Percentiles rank a stretch among this genome's conserved stretches.
phyloP scores from a whole-genome alignment of 495 filamentous ascomycete species.

The Rhypophila decipiens region DNA sequence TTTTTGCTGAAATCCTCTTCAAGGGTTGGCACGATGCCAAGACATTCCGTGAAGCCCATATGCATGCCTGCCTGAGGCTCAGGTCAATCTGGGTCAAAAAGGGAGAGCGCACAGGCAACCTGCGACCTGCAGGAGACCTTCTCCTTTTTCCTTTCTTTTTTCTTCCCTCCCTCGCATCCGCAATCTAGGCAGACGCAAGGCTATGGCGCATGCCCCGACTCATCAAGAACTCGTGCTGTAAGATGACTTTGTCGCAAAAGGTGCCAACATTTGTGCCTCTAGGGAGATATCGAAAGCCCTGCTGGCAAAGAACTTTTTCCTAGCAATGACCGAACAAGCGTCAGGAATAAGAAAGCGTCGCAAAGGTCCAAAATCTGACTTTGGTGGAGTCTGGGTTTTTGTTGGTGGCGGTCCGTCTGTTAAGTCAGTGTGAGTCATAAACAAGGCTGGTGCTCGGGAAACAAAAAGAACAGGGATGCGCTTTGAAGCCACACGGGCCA shows the following conservation, averaged over 20 bases:
- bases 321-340: no score
- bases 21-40: constrained; percentile 4
- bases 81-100: background rate
- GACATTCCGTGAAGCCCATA: background rate
- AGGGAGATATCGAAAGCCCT: no score
- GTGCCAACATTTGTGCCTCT: no score
- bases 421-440: constrained; percentile 16
- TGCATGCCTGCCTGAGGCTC: constrained; percentile 1
- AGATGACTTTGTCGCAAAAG: no score
- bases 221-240: no score
- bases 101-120: background rate
- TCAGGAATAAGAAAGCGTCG: no score
- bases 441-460: constrained; percentile 13
- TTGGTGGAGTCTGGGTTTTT: background rate
- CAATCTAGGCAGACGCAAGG: background rate
- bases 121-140: background rate
- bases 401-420: background rate
- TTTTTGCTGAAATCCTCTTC: no score
- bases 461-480: background rate
- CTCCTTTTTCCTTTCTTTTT: background rate
- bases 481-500: constrained; percentile 15
- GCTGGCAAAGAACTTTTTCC: no score
- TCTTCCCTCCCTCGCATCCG: background rate
- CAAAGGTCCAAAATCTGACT: no score
- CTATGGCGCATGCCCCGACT: background rate